Conservation (phyloP, 1,284 basidiomycete genomes). For the Ganoderma sinense region DNA sequence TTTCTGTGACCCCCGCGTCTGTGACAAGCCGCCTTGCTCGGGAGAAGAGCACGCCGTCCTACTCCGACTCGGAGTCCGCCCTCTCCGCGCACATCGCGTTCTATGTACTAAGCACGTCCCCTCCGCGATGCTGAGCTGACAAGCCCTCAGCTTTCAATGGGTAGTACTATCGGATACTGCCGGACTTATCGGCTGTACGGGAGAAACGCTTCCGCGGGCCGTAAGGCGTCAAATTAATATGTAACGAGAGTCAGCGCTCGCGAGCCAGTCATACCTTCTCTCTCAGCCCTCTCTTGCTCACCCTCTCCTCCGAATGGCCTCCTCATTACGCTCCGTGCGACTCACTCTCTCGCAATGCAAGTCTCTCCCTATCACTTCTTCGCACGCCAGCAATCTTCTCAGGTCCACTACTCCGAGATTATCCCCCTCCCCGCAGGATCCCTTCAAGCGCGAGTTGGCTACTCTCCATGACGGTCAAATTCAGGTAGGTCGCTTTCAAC, state of each 20-base stretch:
- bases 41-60: too few species aligned
- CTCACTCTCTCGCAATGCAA: slow-evolving; percentile 14
- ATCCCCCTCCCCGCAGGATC: slow-evolving; percentile 33
- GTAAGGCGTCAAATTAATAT: not conserved
- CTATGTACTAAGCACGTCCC: too few species aligned
- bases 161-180: slow-evolving; percentile 5
- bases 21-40: slow-evolving; percentile 16
- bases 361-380: slow-evolving; percentile 12
- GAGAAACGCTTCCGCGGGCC: not conserved
- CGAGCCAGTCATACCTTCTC: not conserved
- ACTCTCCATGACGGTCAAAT: slow-evolving; percentile 40
- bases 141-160: not conserved
- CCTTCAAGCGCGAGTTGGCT: slow-evolving; percentile 36
- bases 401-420: slow-evolving; percentile 26
- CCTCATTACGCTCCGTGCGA: slow-evolving; percentile 20
- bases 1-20: slow-evolving; percentile 30
- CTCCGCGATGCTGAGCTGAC: not conserved
- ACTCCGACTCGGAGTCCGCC: not conserved
- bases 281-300: not conserved
- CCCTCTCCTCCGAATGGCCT: slow-evolving; percentile 18
- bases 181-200: not conserved
- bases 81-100: not conserved
- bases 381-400: slow-evolving; percentile 18
- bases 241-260: too few species aligned
- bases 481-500: slow-evolving; percentile 33